Base-by-base conservation (phyloP, 2,329 filamentous ascomycete species). In the Ophiostoma himal-ulmi region DNA sequence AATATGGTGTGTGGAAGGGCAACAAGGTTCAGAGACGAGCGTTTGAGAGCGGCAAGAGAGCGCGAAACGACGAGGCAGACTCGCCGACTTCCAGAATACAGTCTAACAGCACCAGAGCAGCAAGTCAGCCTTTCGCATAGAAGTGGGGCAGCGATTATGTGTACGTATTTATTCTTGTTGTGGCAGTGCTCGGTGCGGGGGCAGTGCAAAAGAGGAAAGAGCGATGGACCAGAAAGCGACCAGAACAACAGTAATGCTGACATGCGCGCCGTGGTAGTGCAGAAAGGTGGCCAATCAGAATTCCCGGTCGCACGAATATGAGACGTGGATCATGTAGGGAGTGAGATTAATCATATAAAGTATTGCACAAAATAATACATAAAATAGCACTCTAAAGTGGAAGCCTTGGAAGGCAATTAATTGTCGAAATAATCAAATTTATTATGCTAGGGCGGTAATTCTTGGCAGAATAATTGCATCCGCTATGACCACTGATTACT, bases 121-220 rank as follows among this genome's bases (percentile, higher is more conserved):
- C 57, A 41, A 82, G 79, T 82, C 80, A 82, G 81, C 81, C 81
- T 82, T 79, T 74, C 78, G 72, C 71, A 73, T 68, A 68, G 62
- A 70, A 67, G 44, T 48, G 41, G 48, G 60, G 54, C 44, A 66
- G 34, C 20, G n/a, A 39, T 30, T 34, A 57, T 62, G 26, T 60
- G 26, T 30, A 30, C 30, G 30, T 57, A 57, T 57, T 62, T 62
- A 34, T 34, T 62, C 26, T 34, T 20, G 13, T 62, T 62, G 57
- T 62, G 57, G 57, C 57, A 62, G 66, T 68, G 41, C 26, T 68
- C 4, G 66, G 41, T 26, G 22, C 44, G 44, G 44, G 37, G 64
- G 36, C 64, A 30, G n/a, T 41, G 64, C 39, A n/a, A 57, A 57
- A 57, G 52, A 57, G 52, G 52, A 57, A 57, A 26, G 52, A 57